Evolutionary conservation across 2,329 filamentous ascomycete genomes (phyloP).

Genomic region (Fusarium udum): DNA sequence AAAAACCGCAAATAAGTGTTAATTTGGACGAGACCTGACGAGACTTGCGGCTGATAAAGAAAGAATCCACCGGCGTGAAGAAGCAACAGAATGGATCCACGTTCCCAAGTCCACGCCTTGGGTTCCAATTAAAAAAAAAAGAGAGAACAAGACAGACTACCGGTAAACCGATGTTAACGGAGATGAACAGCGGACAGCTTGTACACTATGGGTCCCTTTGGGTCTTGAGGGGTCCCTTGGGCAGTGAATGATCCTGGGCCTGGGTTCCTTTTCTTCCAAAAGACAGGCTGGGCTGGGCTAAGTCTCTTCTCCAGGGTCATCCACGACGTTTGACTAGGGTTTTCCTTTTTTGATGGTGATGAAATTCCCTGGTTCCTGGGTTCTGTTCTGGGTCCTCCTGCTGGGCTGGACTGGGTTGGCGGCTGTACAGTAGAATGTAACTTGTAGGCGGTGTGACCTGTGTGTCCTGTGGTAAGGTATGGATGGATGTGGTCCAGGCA

Average conservation of each 20-base stretch:
- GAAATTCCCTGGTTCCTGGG: slow-evolving; percentile 39
- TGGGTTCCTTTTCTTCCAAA: slow-evolving; percentile 34
- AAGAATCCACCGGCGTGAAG: slow-evolving; percentile 42
- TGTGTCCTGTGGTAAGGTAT: slow-evolving; percentile 29
- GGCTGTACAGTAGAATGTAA: not conserved
- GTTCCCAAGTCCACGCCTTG: slow-evolving; percentile 31
- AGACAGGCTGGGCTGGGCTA: slow-evolving; percentile 30
- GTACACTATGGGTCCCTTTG: slow-evolving; percentile 44
- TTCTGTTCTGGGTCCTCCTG: slow-evolving; percentile 42
- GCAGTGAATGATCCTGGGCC: slow-evolving; percentile 45
- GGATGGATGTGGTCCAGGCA: slow-evolving; percentile 30
- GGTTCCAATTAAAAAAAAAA: slow-evolving; percentile 42
- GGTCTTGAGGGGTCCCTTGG: slow-evolving; percentile 36
- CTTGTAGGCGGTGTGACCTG: slow-evolving; percentile 45
- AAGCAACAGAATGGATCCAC: slow-evolving; percentile 33
- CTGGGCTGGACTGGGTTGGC: slow-evolving; percentile 12
- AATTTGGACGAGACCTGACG: slow-evolving; percentile 37
- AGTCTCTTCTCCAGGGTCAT: slow-evolving; percentile 40
- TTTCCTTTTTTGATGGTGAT: slow-evolving; percentile 42
- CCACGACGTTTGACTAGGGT: slow-evolving; percentile 43
- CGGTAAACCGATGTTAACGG: slow-evolving; percentile 37
- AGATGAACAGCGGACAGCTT: slow-evolving; percentile 30
- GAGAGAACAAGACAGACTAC: slow-evolving; percentile 25
- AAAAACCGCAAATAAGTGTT: slow-evolving; percentile 40
- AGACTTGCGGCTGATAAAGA: slow-evolving; percentile 46